These are phyloP conservation scores for Hansenula sp. DNA, from an alignment of 1,139 yeast genomes.

Conservation along the genomic window DNA sequence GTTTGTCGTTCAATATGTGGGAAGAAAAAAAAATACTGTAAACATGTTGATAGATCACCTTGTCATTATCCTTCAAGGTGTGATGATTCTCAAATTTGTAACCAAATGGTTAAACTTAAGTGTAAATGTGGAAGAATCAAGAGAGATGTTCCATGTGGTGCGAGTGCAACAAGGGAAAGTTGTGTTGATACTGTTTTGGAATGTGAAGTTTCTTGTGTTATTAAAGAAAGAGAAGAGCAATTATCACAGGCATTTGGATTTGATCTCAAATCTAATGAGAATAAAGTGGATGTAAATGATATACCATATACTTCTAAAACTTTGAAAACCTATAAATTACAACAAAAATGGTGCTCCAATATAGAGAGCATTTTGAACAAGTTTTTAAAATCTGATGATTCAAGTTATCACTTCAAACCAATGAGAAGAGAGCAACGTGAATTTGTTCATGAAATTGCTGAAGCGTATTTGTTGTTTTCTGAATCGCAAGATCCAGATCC, in stretches of 20 bases:
- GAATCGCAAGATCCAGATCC: slow-evolving; percentile 86
- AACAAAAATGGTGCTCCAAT: slow-evolving; percentile 58
- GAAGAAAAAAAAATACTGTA: slow-evolving; percentile 46
- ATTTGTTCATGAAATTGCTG: slow-evolving; percentile 67
- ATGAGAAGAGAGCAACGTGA: slow-evolving; percentile 68
- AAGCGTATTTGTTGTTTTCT: slow-evolving; percentile 51
- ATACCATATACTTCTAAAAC: slow-evolving; percentile 27
- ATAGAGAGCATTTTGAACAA: slow-evolving; percentile 51
- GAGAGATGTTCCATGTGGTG: slow-evolving; percentile 48
- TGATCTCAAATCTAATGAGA: slow-evolving; percentile 11
- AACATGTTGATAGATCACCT: slow-evolving; percentile 54
- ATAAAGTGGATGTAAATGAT: slow-evolving; percentile 23
- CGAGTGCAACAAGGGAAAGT: slow-evolving; percentile 28
- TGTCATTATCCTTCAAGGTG: slow-evolving; percentile 67
- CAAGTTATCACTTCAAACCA: slow-evolving; percentile 59
- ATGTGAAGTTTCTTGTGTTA: slow-evolving; percentile 72
- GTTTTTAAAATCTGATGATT: slow-evolving; percentile 38
- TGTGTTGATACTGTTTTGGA: slow-evolving; percentile 29
- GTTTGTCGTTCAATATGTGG: slow-evolving; percentile 57
- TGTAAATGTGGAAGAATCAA: slow-evolving; percentile 65
- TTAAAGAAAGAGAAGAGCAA: slow-evolving; percentile 53
- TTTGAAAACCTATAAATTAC: slow-evolving; percentile 26
- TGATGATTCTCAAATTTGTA: slow-evolving; percentile 43
- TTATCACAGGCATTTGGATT: slow-evolving; percentile 59
- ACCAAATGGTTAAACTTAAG: slow-evolving; percentile 41